Percentiles rank a stretch among this genome's conserved stretches.
Conservation (phyloP, 257 asterid genomes). For the Plantago major region DNA sequence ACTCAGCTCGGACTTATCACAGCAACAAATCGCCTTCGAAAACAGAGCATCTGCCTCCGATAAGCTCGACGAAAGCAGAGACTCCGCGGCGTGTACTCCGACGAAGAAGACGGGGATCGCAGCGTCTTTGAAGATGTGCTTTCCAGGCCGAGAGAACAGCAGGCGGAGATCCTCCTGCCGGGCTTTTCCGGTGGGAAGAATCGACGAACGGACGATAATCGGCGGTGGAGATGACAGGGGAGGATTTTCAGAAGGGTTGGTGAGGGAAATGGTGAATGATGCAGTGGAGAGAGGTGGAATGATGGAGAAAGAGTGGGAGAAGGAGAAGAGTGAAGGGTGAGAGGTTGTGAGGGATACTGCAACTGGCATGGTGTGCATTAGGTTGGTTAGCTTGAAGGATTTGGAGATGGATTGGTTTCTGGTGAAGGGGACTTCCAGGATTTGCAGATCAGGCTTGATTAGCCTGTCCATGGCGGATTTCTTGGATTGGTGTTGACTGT, state of each 20-base stretch:
- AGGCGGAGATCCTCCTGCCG: slow-evolving; percentile 53
- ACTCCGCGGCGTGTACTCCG: slow-evolving; percentile 55
- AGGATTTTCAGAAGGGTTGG: slow-evolving; percentile 37
- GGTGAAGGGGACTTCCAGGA: slow-evolving; percentile 36
- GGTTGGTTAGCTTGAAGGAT: slow-evolving; percentile 53
- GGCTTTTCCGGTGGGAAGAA: slow-evolving; percentile 84
- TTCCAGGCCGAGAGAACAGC: slow-evolving; percentile 56
- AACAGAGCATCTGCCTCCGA: slow-evolving; percentile 34
- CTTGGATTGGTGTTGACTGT: neutral
- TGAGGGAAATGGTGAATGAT: slow-evolving; percentile 33
- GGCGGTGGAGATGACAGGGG: slow-evolving; percentile 51
- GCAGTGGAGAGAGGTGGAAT: slow-evolving; percentile 64
- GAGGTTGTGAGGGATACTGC: slow-evolving; percentile 69
- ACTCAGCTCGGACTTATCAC: slow-evolving; percentile 40
- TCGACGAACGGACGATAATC: slow-evolving; percentile 47
- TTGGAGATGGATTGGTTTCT: slow-evolving; percentile 41
- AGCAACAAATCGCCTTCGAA: slow-evolving; percentile 42
- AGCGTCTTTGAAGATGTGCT: slow-evolving; percentile 68
- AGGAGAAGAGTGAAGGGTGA: slow-evolving; percentile 38
- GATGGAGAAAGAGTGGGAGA: slow-evolving; percentile 41
- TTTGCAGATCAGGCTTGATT: slow-evolving; percentile 52
- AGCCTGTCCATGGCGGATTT: slow-evolving; percentile 58
- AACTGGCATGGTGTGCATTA: slow-evolving; percentile 89
- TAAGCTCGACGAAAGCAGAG: slow-evolving; percentile 30
- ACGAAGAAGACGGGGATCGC: slow-evolving; percentile 44